Base-by-base conservation (phyloP, 148 eudicot species). In the Talinum fruticosum region DNA sequence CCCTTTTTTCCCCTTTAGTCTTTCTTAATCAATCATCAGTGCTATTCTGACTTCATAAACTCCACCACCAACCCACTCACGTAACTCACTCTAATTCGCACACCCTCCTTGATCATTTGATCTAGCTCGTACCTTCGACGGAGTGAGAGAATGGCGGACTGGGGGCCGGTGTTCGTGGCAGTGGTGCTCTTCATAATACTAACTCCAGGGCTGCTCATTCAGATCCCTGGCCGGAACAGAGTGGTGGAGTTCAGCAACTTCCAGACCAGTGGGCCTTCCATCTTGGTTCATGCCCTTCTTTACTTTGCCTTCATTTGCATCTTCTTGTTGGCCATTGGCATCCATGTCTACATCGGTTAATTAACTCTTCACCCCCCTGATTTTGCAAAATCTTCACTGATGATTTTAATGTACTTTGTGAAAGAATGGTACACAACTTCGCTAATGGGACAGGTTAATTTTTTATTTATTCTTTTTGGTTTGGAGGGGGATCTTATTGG, bases 131-230 rank as follows among this genome's bases (percentile, higher is more conserved):
- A 0, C 19, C 18, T 10, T 15, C 57, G 21, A 51, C 2, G 8
- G 47, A 41, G 47, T 41, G 47, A 38, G 44, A 10, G 47, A 30
- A 94, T 94, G 98, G 75, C 87, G 8, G 96, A 94, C 78, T 94
- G 97, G 98, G 97, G 92, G 26, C 96, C 97, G 45, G 97, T 94
- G 70, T 85, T 94, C 16, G 89, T 94, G 51, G 93, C 97, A 51
- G 93, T 94, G 84, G 88, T 94, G 76, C 83, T 94, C 37, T 94
- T 92, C 87, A 76, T 94, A 69, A 69, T 94, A 32, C 75, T 92
- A 29, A 90, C 90, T 2, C 98, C 98, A 35, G 98, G 98, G 10
- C 79, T 94, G 72, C 85, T 92, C n/a, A 29, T 90, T 66, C 97
- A 93, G 84, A 75, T 92, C 5, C 98, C 98, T 0, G 97, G 97